Conservation (phyloP, 768 basidiomycete genomes). For the Hypsizygus marmoreus region DNA sequence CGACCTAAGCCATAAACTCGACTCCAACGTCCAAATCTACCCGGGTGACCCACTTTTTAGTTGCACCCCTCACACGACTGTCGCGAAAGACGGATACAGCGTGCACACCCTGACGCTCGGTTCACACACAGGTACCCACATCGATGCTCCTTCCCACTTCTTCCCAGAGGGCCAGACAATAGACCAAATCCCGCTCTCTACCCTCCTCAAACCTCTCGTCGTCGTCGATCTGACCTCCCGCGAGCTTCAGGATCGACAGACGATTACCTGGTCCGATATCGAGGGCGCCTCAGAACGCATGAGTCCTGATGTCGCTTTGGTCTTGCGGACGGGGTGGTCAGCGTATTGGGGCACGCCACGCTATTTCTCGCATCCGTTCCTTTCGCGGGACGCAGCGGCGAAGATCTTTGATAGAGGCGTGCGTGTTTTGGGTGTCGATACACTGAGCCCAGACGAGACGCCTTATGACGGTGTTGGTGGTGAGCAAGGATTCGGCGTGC, state of each 20-base stretch:
- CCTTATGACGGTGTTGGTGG: slow-evolving; percentile 35
- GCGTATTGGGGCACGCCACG: slow-evolving; percentile 46
- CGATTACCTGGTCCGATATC: slow-evolving; percentile 59
- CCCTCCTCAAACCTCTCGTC: slow-evolving; percentile 56
- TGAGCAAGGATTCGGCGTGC: slow-evolving; percentile 50
- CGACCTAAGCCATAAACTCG: slow-evolving; percentile 57
- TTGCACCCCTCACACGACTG: slow-evolving; percentile 36
- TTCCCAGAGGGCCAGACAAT: slow-evolving; percentile 56
- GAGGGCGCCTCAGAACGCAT: slow-evolving; percentile 37
- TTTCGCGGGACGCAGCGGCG: slow-evolving; percentile 53
- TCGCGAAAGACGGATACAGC: slow-evolving; percentile 48
- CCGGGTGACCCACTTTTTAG: slow-evolving; percentile 56
- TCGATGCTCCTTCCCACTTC: slow-evolving; percentile 81
- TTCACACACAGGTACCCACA: slow-evolving; percentile 78
- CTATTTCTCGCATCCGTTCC: slow-evolving; percentile 69
- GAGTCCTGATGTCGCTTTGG: slow-evolving; percentile 42
- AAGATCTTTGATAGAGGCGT: slow-evolving; percentile 53
- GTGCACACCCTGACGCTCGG: slow-evolving; percentile 57
- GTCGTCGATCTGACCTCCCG: slow-evolving; percentile 52
- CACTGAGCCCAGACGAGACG: slow-evolving; percentile 69
- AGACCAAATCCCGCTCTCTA: slow-evolving; percentile 55
- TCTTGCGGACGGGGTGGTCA: slow-evolving; percentile 74
- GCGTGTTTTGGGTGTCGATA: slow-evolving; percentile 61
- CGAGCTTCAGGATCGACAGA: slow-evolving; percentile 31
- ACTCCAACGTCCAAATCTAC: slow-evolving; percentile 48